Evolutionary conservation across 164 flowering plant species (phyloP), one percentile per base, ranked within the genome.

Genomic region (Tetrastigma voinierianum): DNA sequence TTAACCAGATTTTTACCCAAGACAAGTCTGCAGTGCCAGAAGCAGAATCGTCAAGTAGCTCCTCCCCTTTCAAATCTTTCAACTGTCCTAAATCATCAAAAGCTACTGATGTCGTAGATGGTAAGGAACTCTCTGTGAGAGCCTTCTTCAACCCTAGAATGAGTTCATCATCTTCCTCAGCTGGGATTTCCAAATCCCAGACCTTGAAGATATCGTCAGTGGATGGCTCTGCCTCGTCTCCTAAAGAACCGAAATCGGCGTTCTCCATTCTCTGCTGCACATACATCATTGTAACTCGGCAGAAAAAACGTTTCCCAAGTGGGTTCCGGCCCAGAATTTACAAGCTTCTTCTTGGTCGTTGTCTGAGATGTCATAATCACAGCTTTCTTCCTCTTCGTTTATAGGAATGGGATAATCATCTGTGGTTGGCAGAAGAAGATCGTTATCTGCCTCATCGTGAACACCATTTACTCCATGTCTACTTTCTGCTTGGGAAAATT

Each of bases 131-230:
- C 21, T 51, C 84, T 18, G 69, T 54, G n/a, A 81, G 68, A 13
- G 82, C 85, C 59, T 76, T 77, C 13, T 80, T 71, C 69, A 88
- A 68, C 70, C 79, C 78, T 47, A 60, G n/a, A 9, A 65, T 61
- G 43, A 86, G 69, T 56, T 87, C 87, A 51, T 76, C 84, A 51
- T 76, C 84, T 75, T 82, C 86, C 71, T 76, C 87, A 0, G 19
- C 61, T 14, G 80, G 66, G 49, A 70, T 70, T 16, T 68, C 80
- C 66, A 88, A 70, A 77, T 90, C 86, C 96, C 91, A 88, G 55
- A 88, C 87, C 83, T 51, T 82, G 71, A 90, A 90, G 44, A 88
- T 84, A 57, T 81, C 81, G 4, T 74, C 74, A 57, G 69, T 40
- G 3, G 74, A 51, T 14, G 66, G 65, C 45, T 85, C 89, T 0